These are phyloP conservation scores for Schwanniomyces polymorphus DNA, from an alignment of 805 yeast species.

Conservation along the genomic window DNA sequence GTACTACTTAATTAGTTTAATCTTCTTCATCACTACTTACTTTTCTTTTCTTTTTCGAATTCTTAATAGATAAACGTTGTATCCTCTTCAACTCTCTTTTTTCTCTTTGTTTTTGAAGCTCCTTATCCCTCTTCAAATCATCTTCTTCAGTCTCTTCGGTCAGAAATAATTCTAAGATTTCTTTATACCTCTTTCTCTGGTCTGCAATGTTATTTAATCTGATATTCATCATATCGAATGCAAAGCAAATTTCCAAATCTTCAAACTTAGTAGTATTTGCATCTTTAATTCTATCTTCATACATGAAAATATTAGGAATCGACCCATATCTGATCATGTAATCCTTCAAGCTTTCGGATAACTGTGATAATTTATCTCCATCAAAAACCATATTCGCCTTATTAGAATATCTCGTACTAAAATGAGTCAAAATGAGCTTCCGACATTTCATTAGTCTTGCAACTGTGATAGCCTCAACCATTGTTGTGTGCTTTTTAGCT, in stretches of 20 bases:
- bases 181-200: conserved; percentile 23
- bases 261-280: conserved; percentile 15
- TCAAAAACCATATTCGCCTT: conserved; percentile 28
- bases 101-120: conserved; percentile 22
- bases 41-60: conserved; percentile 19
- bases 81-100: conserved; percentile 37
- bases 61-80: conserved; percentile 23
- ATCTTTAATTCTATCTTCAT: conserved; percentile 1
- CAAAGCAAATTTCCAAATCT: conserved; percentile 39
- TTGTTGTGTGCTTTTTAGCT: conserved; percentile 82
- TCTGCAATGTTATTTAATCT: conserved; percentile 24
- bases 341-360: conserved; percentile 21
- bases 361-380: conserved; percentile 18
- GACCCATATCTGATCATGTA: conserved; percentile 26
- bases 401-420: conserved; percentile 77
- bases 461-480: conserved; percentile 78
- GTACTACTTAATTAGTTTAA: background rate
- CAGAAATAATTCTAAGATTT: conserved; percentile 25
- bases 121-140: conserved; percentile 19
- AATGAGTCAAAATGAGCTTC: conserved; percentile 80
- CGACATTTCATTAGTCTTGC: conserved; percentile 70
- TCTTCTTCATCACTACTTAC: conserved; percentile 14
- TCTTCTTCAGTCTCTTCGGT: conserved; percentile 19
- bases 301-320: conserved; percentile 24
- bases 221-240: conserved; percentile 39